Conservation (phyloP, 331 rosid species). For the Quercus lobata region DNA sequence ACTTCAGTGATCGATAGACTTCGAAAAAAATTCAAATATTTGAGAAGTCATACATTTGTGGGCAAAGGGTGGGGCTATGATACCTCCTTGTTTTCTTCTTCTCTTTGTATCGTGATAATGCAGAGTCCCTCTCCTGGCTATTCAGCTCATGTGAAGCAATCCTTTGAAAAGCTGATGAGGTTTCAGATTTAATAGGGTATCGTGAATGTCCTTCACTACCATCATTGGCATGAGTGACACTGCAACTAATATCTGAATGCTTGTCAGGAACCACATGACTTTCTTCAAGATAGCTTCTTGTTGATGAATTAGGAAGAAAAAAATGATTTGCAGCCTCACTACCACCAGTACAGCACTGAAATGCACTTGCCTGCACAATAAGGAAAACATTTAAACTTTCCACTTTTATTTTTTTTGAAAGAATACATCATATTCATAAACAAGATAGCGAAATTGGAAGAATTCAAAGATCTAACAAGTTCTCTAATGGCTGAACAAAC, state of each 20-base stretch:
- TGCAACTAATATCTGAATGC: constrained; percentile 20
- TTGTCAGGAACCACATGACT: constrained; percentile 25
- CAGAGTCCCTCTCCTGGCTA: constrained; percentile 73
- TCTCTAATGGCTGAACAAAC: not conserved
- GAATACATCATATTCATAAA: not conserved
- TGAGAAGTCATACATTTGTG: not conserved
- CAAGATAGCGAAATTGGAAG: not conserved
- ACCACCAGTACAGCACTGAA: constrained; percentile 37
- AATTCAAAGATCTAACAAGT: not conserved
- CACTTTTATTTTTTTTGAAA: not conserved
- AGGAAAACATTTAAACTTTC: not conserved
- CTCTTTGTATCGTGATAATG: constrained; percentile 81
- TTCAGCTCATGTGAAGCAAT: constrained; percentile 44
- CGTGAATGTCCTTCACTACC: constrained; percentile 25
- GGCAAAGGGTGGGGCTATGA: not conserved
- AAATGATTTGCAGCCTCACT: constrained; percentile 37
- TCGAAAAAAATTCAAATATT: not conserved
- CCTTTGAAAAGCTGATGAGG: constrained; percentile 33
- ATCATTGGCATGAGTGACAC: constrained; percentile 22
- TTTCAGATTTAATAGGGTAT: constrained; percentile 23
- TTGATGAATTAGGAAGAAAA: constrained; percentile 25
- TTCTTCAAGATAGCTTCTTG: constrained; percentile 33
- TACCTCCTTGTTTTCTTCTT: constrained; percentile 92
- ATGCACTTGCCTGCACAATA: constrained; percentile 21
- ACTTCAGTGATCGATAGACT: not conserved